Base-by-base conservation (phyloP, 2,329 filamentous ascomycete genomes). In the Fusarium sp. region DNA sequence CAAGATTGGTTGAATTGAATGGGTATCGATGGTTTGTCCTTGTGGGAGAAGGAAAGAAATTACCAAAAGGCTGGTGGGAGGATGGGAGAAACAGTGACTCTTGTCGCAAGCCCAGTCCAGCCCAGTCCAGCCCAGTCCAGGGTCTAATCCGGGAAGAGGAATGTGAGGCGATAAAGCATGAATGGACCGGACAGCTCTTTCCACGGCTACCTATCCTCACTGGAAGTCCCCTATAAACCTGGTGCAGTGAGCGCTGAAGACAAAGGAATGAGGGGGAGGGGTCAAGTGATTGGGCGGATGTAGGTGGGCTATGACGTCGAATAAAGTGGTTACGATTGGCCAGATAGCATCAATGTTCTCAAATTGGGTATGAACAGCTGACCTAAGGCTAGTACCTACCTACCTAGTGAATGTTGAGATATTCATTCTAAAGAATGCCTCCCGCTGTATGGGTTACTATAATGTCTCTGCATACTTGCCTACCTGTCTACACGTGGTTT, bases 301-400 rank as follows among this genome's bases (percentile, higher is more conserved):
- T 52, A 23, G 64, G 69, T 62, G 69, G 70, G 10, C 42, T 43
- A 74, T 74, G 72, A 74, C 72, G 72, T 74, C 72, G 70, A 55
- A 42, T 11, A 4, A 13, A 19, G 28, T 13, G 46, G 51, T 19
- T 19, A 21, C 67, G 55, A 74, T 74, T 74, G 72, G 70, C 28
- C 8, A 30, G 30, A 12, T 30, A 44, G 21, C 52, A 53, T 55
- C 39, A 41, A 48, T 34, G 55, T 49, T 45, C 51, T 62, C 46
- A 26, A 60, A 61, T 59, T 37, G 56, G 58, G 48, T 30, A 59
- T 45, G 21, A 51, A 23, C 21, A 51, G 25, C 18, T 8, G 6
- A 10, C n/a, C 18, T 37, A n/a, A 37, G 34, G 34, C 12, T 8
- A 16, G 30, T 31, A 31, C 7, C 11, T 28, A 28, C 21, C 21